phyloP scores from a whole-genome alignment of 257 asterid species.

The Rehmannia glutinosa region DNA sequence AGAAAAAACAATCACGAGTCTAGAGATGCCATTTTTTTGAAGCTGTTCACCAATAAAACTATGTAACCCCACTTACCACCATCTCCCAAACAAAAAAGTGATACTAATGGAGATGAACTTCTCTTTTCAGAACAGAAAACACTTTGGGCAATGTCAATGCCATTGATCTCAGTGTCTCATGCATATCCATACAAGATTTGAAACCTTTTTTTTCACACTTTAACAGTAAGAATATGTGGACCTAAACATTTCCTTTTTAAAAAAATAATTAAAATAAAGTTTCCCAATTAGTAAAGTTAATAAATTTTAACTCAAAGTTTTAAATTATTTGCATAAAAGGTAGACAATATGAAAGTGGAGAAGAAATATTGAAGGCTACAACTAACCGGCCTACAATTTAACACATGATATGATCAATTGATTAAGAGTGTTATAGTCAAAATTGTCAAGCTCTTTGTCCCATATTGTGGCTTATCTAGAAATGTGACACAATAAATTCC shows the following conservation, averaged over 20 bases:
- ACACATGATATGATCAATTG: conserved; percentile 11
- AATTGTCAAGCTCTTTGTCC: conserved; percentile 47
- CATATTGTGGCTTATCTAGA: conserved; percentile 21
- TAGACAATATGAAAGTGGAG: conserved; percentile 16
- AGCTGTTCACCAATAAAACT: conserved; percentile 19
- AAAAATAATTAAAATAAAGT: too few species aligned
- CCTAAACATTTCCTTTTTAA: not conserved
- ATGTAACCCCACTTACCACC: conserved; percentile 31
- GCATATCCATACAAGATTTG: conserved; percentile 20
- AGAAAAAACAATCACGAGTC: not conserved
- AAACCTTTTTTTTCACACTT: conserved; percentile 17
- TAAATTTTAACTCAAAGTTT: too few species aligned
- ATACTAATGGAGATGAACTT: conserved; percentile 1
- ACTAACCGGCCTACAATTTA: conserved; percentile 19
- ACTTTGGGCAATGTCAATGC: conserved; percentile 43
- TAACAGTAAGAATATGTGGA: not conserved
- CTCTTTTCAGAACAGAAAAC: conserved; percentile 33
- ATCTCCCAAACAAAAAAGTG: conserved; percentile 24
- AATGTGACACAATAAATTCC: not conserved
- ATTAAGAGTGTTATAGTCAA: conserved; percentile 30
- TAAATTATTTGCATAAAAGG: not conserved
- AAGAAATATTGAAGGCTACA: conserved; percentile 26
- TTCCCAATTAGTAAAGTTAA: too few species aligned
- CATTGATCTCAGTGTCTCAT: conserved; percentile 38
- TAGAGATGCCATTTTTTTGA: conserved; percentile 17